phyloP scores from a whole-genome alignment of 108 stramenopile species.

The Nannochloropsis oceanica region DNA sequence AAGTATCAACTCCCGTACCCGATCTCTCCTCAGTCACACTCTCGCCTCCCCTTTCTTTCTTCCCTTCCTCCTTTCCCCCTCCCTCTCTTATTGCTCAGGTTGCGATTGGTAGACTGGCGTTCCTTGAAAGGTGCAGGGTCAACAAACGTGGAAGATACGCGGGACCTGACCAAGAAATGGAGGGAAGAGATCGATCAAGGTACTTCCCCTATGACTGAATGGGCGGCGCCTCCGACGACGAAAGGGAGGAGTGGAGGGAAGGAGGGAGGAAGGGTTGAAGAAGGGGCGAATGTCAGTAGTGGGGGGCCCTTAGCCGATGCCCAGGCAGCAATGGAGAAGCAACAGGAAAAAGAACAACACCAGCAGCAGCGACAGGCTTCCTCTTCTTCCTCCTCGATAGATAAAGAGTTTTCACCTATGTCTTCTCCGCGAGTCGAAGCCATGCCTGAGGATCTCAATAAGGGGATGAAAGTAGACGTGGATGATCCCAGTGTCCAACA shows the following conservation, averaged over 20 bases:
- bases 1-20: no score
- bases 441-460: background rate
- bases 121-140: background rate
- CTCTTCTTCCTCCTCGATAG: no score
- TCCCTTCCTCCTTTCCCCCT: no score
- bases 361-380: background rate
- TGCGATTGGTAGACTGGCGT: background rate
- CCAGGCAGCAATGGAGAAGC: background rate
- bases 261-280: background rate
- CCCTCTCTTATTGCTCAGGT: background rate
- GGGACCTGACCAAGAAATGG: background rate
- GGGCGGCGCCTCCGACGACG: background rate
- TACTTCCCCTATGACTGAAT: background rate
- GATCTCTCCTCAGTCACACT: no score
- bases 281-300: background rate
- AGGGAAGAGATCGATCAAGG: background rate
- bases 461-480: background rate
- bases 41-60: no score
- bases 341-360: background rate
- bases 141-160: background rate
- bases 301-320: background rate
- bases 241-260: background rate
- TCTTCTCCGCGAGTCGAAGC: background rate
- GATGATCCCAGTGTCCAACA: background rate
- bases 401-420: background rate